Percentiles rank a stretch among this genome's conserved stretches.
phyloP scores from a whole-genome alignment of 345 rosid species.

The Bruguiera sexangula region DNA sequence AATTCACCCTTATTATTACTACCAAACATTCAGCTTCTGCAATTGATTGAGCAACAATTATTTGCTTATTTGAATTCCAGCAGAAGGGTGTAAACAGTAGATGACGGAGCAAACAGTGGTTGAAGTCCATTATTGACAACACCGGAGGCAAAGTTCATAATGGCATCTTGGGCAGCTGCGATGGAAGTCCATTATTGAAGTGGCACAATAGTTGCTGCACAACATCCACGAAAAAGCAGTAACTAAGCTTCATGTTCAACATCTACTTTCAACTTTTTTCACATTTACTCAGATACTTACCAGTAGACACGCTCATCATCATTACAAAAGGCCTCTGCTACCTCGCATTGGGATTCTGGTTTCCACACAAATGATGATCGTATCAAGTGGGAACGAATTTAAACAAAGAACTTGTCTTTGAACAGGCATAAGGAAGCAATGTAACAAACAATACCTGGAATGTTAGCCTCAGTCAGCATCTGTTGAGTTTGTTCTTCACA shows the following conservation, averaged over 20 bases:
- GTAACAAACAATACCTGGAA: constrained; percentile 39
- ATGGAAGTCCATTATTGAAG: constrained; percentile 81
- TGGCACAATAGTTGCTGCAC: constrained; percentile 79
- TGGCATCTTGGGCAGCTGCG: constrained; percentile 73
- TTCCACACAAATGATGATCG: constrained; percentile 6
- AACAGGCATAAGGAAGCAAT: neutral
- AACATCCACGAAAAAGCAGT: constrained; percentile 6
- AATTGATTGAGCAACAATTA: too few species aligned
- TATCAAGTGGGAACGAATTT: constrained; percentile 13
- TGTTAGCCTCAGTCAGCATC: constrained; percentile 49
- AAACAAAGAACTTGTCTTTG: constrained; percentile 1
- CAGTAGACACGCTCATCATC: constrained; percentile 76
- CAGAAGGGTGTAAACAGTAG: too few species aligned
- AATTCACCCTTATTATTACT: too few species aligned
- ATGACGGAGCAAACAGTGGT: too few species aligned
- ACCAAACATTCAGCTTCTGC: too few species aligned
- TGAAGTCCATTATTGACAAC: constrained; percentile 36
- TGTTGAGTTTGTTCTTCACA: constrained; percentile 51
- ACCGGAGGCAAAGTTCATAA: constrained; percentile 71
- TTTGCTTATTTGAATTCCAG: too few species aligned
- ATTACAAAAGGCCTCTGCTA: constrained; percentile 38
- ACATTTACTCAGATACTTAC: constrained; percentile 33
- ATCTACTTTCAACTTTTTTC: neutral
- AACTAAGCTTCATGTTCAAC: constrained; percentile 5
- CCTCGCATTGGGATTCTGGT: constrained; percentile 28